Base-by-base conservation (phyloP, 2,329 filamentous ascomycete genomes). In the Fusarium pininemorale region DNA sequence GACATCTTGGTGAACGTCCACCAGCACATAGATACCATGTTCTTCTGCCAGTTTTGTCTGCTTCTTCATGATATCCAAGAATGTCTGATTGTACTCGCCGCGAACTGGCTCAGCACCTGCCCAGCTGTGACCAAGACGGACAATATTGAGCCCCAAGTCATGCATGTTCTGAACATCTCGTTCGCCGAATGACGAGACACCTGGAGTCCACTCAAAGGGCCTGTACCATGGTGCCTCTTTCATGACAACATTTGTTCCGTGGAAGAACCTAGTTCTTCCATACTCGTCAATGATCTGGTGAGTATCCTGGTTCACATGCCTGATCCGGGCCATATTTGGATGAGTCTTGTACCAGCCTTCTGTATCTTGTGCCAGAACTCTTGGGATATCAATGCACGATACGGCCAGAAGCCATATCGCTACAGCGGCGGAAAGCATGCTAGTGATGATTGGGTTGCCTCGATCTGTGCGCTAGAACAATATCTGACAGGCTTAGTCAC, bases 391-490 rank as follows among this genome's bases (percentile, higher is more conserved):
- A 3, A 4, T 20, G 16, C 6, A 26, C 9, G 11, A 26, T 12
- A 32, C 0, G 16, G 16, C 35, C 1, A 60, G 3, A 41, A 39
- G 26, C 35, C 45, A 60, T 13, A 5, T 5, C 15, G 15, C 22
- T 24, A 14, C 7, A 14, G 28, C 14, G 2, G 28, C 18, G 7
- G 7, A 13, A 24, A 13, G 3, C 47, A 50, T 50, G 15, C 0
- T 0, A 0, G 15, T 7, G 5, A 8, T 32, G 47, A 10, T 16
- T 12, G 3, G 14, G 5, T 6, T 0, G 5, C 26, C 5, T n/a
- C 4, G 20, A 16, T 8, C 0, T n/a, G 1, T 30, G 26, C 0
- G 4, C 44, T 4, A 10, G 18, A 22, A 1, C 2, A 15, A 1
- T 22, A 22, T 48, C 26, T 22, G 6, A 15, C 13, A 47, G 18